These are phyloP conservation scores for Alternaria hordeiaustralica DNA, from an alignment of 2,329 filamentous ascomycete species.

Conservation along the genomic window DNA sequence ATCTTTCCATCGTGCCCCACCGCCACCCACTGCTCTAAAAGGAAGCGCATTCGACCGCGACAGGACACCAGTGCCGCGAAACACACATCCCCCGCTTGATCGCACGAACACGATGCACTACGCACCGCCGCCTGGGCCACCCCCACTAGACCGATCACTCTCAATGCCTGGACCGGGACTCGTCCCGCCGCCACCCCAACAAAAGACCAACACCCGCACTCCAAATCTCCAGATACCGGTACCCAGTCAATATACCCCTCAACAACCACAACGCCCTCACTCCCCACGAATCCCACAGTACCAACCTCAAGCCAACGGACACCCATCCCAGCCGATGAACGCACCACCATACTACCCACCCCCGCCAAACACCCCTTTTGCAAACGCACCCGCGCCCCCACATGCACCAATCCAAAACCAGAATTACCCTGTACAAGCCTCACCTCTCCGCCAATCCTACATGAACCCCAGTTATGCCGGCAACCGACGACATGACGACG, in stretches of 20 bases:
- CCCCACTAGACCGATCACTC: conserved; percentile 34
- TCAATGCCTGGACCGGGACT: conserved; percentile 32
- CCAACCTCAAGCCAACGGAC: conserved; percentile 6
- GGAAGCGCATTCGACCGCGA: conserved; percentile 27
- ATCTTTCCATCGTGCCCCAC: conserved; percentile 31
- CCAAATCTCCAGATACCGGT: conserved; percentile 25
- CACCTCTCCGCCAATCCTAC: conserved; percentile 25
- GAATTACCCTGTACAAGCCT: conserved; percentile 15
- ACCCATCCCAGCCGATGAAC: conserved; percentile 4
- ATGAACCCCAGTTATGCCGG: neutral
- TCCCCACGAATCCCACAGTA: conserved; percentile 15
- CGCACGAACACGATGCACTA: conserved; percentile 26
- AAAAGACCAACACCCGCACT: conserved; percentile 15
- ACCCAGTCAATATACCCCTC: conserved; percentile 4
- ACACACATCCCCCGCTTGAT: conserved; percentile 27
- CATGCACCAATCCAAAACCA: conserved; percentile 7
- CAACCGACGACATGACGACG: conserved; percentile 22
- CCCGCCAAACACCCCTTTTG: neutral
- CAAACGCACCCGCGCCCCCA: neutral
- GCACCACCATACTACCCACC: neutral
- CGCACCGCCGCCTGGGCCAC: conserved; percentile 21
- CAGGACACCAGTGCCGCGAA: conserved; percentile 29
- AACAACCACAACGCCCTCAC: conserved; percentile 7
- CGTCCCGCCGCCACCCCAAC: conserved; percentile 14
- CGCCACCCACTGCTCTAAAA: conserved; percentile 10